Percentiles rank a stretch among this genome's conserved stretches.
Evolutionary conservation across 164 flowering plant species (phyloP).

Genomic region (Vitis rotundifolia): DNA sequence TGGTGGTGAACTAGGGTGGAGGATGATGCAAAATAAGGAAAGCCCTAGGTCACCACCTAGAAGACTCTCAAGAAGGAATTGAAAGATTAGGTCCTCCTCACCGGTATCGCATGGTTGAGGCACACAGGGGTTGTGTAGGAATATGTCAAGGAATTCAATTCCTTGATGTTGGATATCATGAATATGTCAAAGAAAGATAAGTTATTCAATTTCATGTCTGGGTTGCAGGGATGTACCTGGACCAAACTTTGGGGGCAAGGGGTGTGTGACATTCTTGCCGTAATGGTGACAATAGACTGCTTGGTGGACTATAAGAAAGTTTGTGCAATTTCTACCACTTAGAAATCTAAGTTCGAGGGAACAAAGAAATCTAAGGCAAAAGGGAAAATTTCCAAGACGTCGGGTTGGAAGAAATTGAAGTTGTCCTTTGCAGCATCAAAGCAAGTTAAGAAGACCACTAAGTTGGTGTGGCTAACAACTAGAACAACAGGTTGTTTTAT

Average conservation of each 20-base stretch:
- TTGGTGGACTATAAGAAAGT: background rate
- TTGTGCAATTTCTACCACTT: background rate
- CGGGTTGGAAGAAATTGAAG: background rate
- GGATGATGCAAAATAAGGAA: no score
- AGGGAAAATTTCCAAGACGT: background rate
- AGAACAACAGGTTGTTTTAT: background rate
- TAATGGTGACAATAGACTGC: background rate
- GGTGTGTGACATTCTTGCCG: background rate
- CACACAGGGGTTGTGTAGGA: background rate
- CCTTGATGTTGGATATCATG: constrained; percentile 7
- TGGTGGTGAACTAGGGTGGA: no score
- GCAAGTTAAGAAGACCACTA: background rate
- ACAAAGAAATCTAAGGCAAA: background rate
- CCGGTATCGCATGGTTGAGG: background rate
- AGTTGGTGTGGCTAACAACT: background rate
- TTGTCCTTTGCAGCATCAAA: no score
- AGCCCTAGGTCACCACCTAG: no score
- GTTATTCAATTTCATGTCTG: constrained; percentile 7
- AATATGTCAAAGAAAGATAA: constrained; percentile 7
- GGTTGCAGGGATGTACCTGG: constrained; percentile 1
- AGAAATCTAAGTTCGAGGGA: background rate
- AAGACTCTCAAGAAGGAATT: background rate
- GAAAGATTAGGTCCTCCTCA: constrained; percentile 3
- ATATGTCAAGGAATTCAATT: constrained; percentile 9
- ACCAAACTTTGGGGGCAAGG: background rate